Conservation (phyloP, 2,329 filamentous ascomycete genomes). For the Cladosporium velox region DNA sequence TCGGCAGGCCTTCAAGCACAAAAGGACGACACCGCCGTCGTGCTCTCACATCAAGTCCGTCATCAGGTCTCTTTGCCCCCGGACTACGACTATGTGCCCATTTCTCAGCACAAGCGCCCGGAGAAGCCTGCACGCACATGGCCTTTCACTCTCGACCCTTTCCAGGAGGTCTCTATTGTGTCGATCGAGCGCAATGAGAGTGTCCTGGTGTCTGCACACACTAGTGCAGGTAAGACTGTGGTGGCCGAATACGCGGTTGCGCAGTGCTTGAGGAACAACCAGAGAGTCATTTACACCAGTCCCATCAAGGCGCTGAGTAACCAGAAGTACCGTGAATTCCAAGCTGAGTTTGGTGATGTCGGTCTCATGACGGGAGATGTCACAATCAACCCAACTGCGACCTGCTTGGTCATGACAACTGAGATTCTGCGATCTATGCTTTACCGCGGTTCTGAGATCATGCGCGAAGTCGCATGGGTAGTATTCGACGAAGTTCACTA, state of each 20-base stretch:
- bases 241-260: conserved; percentile 98
- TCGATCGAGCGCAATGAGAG: conserved; percentile 97
- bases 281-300: conserved; percentile 98
- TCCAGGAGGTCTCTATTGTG: conserved; percentile 90
- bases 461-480: conserved; percentile 99
- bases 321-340: conserved; percentile 97
- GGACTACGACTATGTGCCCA: conserved; percentile 74
- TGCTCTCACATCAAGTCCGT: conserved; percentile 94
- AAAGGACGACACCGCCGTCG: conserved; percentile 69
- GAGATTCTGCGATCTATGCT: conserved; percentile 99
- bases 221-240: conserved; percentile 95
- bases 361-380: conserved; percentile 99
- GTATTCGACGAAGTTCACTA: conserved; percentile 99
- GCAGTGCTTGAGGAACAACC: conserved; percentile 94
- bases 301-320: conserved; percentile 99
- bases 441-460: conserved; percentile 97
- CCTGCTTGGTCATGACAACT: conserved; percentile 97
- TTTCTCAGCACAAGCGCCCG: conserved; percentile 90
- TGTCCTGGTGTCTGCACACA: conserved; percentile 94
- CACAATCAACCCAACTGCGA: conserved; percentile 97
- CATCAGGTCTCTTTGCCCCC: conserved; percentile 95
- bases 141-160: conserved; percentile 92
- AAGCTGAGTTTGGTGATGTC: conserved; percentile 92
- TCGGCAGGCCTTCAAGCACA: conserved; percentile 67
- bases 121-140: conserved; percentile 80